Conservation (phyloP, 2,329 filamentous ascomycete species). For the Ophiostoma fasciatum region DNA sequence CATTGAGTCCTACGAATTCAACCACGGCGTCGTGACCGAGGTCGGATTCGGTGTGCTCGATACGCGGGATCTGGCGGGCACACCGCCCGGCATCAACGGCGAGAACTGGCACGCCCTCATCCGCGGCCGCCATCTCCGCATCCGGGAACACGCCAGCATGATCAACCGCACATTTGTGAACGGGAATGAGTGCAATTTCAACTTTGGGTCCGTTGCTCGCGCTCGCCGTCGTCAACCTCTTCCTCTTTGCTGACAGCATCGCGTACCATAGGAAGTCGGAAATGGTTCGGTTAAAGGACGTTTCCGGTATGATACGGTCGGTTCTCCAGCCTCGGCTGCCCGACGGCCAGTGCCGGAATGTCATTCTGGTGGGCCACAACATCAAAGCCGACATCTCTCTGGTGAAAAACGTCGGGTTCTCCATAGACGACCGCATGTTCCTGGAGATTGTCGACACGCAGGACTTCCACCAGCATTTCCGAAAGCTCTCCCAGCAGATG, state of each 20-base stretch:
- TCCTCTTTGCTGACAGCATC: slow-evolving; percentile 11
- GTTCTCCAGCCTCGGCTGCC: slow-evolving; percentile 4
- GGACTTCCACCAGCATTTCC: slow-evolving; percentile 50
- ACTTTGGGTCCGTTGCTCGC: slow-evolving; percentile 50
- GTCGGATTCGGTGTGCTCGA: slow-evolving; percentile 75
- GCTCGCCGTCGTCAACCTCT: too few relatives aligned
- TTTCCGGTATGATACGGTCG: slow-evolving; percentile 19
- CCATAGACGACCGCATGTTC: slow-evolving; percentile 39
- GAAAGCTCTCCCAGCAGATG: slow-evolving; percentile 33
- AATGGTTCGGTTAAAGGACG: slow-evolving; percentile 21
- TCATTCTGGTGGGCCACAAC: slow-evolving; percentile 73
- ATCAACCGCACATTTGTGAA: slow-evolving; percentile 53
- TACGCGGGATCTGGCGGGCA: slow-evolving; percentile 36
- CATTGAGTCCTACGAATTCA: slow-evolving; percentile 63
- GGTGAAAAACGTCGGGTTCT: slow-evolving; percentile 49
- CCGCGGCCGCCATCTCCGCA: slow-evolving; percentile 58
- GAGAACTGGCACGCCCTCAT: slow-evolving; percentile 54
- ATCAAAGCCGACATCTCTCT: slow-evolving; percentile 52
- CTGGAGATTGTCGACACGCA: slow-evolving; percentile 60
- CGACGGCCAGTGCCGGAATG: slow-evolving; percentile 18
- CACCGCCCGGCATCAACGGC: slow-evolving; percentile 46
- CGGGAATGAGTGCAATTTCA: slow-evolving; percentile 60
- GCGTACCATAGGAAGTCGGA: slow-evolving; percentile 26
- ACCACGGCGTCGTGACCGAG: slow-evolving; percentile 59
- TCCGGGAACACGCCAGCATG: slow-evolving; percentile 51